phyloP scores from a whole-genome alignment of 257 asterid species.

The Cruciata laevipes region DNA sequence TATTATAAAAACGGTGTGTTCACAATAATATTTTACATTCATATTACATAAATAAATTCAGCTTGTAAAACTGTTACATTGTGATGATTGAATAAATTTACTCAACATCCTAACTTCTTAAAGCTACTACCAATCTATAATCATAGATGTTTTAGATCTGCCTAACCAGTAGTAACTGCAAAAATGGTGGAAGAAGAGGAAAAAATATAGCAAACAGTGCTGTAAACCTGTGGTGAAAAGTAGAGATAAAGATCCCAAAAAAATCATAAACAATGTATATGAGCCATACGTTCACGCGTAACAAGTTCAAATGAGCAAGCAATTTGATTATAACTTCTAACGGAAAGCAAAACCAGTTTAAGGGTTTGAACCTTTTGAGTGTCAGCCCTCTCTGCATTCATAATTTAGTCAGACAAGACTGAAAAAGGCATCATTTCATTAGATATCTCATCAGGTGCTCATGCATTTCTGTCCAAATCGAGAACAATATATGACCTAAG shows the following conservation, averaged over 20 bases:
- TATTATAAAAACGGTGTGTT: not conserved
- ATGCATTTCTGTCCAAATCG: slow-evolving; percentile 1
- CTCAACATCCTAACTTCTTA: slow-evolving; percentile 1
- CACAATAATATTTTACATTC: not conserved
- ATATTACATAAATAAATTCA: not conserved
- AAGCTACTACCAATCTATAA: not conserved
- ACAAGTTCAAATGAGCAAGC: slow-evolving; percentile 2
- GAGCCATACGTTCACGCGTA: slow-evolving; percentile 2
- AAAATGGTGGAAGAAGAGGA: not conserved
- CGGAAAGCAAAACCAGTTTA: not conserved
- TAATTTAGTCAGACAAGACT: not conserved
- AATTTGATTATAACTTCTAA: not conserved
- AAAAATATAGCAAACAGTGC: not conserved
- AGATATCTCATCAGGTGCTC: not conserved
- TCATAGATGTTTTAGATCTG: not conserved
- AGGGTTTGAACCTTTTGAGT: not conserved
- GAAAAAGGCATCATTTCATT: slow-evolving; percentile 3
- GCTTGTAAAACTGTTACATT: slow-evolving; percentile 1
- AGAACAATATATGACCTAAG: slow-evolving; percentile 4
- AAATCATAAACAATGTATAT: not conserved
- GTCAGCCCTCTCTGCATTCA: not conserved
- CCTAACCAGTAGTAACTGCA: slow-evolving; percentile 4
- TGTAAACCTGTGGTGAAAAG: not conserved
- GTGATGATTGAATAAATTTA: slow-evolving; percentile 1
- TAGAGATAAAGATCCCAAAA: not conserved